These are phyloP conservation scores for Xylariales sp. DNA, from an alignment of 2,329 filamentous ascomycete genomes.

Conservation along the genomic window DNA sequence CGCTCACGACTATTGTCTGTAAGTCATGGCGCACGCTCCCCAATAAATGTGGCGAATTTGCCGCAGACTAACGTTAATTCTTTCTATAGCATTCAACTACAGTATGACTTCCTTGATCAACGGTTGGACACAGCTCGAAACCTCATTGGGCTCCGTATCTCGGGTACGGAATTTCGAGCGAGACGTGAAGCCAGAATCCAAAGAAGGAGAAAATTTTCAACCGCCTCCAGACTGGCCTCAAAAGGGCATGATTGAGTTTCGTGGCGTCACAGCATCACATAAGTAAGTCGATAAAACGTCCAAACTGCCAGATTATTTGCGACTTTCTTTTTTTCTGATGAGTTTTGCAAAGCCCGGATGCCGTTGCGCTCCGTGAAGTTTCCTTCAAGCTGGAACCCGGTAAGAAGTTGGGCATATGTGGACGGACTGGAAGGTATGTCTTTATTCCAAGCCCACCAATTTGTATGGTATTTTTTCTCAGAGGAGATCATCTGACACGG, in stretches of 20 bases:
- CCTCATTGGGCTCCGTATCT: conserved; percentile 1
- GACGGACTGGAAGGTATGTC: conserved; percentile 8
- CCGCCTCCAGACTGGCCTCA: background rate
- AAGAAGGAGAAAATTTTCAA: background rate
- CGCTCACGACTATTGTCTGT: background rate
- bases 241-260: background rate
- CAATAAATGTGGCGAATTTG: too few relatives aligned
- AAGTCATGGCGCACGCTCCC: too few relatives aligned
- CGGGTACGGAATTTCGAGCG: background rate
- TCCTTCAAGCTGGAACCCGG: background rate
- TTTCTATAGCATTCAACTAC: too few relatives aligned
- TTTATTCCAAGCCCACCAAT: too few relatives aligned
- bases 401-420: conserved; percentile 5
- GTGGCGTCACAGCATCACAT: background rate
- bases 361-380: background rate
- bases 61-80: too few relatives aligned
- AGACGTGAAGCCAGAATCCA: background rate
- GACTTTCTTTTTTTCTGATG: too few relatives aligned
- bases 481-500: background rate
- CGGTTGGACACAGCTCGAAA: conserved; percentile 21
- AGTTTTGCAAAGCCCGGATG: too few relatives aligned
- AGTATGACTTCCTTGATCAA: too few relatives aligned
- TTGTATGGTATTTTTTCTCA: background rate
- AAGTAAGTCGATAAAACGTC: background rate
- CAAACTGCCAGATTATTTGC: too few relatives aligned